A percentile compares a stretch with the other conserved stretches of the same genome.
Evolutionary conservation across 2,329 filamentous ascomycete species (phyloP).

Genomic region (Xylariaceae sp.): DNA sequence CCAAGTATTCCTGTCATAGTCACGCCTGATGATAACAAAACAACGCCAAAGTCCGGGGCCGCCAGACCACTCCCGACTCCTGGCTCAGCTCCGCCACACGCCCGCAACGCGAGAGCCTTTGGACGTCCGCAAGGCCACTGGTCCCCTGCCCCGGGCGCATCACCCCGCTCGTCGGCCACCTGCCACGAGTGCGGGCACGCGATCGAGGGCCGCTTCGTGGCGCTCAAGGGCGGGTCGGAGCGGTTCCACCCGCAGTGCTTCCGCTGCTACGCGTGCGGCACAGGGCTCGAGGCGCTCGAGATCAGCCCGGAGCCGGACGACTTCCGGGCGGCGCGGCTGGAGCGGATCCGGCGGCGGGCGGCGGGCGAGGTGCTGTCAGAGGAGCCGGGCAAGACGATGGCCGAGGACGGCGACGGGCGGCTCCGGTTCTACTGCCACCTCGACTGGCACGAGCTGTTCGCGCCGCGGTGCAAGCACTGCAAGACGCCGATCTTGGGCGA

Average conservation of each 20-base stretch:
- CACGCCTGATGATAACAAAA: constrained; percentile 42
- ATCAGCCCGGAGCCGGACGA: constrained; percentile 87
- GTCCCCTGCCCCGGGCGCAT: constrained; percentile 48
- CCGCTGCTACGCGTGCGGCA: constrained; percentile 79
- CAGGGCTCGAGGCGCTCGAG: constrained; percentile 85
- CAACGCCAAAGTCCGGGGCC: constrained; percentile 28
- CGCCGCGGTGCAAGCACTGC: constrained; percentile 90
- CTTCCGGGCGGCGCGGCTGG: constrained; percentile 64
- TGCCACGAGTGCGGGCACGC: constrained; percentile 80
- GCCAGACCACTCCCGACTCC: constrained; percentile 46
- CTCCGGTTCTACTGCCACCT: constrained; percentile 93
- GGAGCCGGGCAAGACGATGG: constrained; percentile 56
- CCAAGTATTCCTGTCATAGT: constrained; percentile 38
- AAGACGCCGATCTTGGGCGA: constrained; percentile 94
- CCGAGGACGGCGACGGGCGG: constrained; percentile 66
- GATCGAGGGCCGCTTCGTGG: constrained; percentile 87
- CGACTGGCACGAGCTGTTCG: constrained; percentile 96
- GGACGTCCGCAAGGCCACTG: constrained; percentile 49
- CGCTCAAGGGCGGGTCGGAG: constrained; percentile 63
- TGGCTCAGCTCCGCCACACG: constrained; percentile 27
- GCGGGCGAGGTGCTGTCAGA: constrained; percentile 56
- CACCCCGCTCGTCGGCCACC: constrained; percentile 56
- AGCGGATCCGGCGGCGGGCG: constrained; percentile 61
- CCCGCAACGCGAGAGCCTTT: constrained; percentile 32
- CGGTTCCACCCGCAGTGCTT: constrained; percentile 95